Evolutionary conservation across 257 asterid species (phyloP).

Genomic region (Lithospermum erythrorhizon): DNA sequence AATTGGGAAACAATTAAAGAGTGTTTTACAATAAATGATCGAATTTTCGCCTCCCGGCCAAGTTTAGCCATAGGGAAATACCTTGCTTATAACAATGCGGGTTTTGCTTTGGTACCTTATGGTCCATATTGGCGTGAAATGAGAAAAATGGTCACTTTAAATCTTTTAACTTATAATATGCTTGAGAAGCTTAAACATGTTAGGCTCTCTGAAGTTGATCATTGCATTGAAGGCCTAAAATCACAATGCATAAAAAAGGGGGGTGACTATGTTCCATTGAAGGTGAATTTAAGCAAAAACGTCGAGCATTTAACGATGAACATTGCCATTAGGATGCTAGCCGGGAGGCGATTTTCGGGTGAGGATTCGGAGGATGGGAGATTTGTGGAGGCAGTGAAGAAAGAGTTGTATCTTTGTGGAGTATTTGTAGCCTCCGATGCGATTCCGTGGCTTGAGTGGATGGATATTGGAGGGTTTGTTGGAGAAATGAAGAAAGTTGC

Average conservation of each 20-base stretch:
- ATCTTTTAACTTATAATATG: constrained; percentile 29
- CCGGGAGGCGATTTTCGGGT: constrained; percentile 29
- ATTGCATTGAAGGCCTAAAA: constrained; percentile 21
- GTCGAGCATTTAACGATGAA: constrained; percentile 38
- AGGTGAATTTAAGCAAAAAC: constrained; percentile 18
- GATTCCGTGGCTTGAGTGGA: constrained; percentile 44
- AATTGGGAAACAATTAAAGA: constrained; percentile 27
- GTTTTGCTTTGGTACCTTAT: constrained; percentile 35
- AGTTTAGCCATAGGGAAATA: constrained; percentile 19
- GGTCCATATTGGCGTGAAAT: constrained; percentile 53
- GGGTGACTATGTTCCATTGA: not conserved
- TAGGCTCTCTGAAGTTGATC: constrained; percentile 26
- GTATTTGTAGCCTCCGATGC: constrained; percentile 42
- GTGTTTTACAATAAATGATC: constrained; percentile 51
- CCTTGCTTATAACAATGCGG: constrained; percentile 27
- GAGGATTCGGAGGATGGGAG: constrained; percentile 8
- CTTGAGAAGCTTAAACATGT: constrained; percentile 32
- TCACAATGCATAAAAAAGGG: not conserved
- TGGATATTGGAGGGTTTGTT: constrained; percentile 48
- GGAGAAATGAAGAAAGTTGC: constrained; percentile 31
- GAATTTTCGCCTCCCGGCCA: constrained; percentile 34
- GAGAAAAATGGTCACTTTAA: constrained; percentile 34
- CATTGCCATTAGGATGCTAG: constrained; percentile 22
- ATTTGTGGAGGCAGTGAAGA: constrained; percentile 30
- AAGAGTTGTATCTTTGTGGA: constrained; percentile 32